Base-by-base conservation (phyloP, 164 flowering plant species). In the Warburgia ugandensis region DNA sequence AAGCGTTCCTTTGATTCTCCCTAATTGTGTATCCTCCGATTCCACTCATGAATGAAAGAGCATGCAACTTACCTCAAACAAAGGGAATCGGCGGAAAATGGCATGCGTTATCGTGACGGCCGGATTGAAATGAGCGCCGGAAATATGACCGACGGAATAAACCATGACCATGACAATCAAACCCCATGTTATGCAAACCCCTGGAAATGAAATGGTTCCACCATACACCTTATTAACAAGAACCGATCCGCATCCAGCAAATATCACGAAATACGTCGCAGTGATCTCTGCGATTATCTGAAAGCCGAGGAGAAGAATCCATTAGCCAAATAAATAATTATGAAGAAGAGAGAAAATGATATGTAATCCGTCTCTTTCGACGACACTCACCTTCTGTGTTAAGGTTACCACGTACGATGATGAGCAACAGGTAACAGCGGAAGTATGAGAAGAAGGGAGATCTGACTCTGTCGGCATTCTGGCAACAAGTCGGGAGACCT, bases 71-170 rank as follows among this genome's bases (percentile, higher is more conserved):
- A 75, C 86, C 70, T 80, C 73, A 60, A 67, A 75, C 77, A 72
- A 80, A 13, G 83, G 83, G 38, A 80, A 80, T 39, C 83, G 56
- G 17, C 67, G 56, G 57, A 70, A 73, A 21, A 77, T 60, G 20
- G 86, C 82, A 22, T 77, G 75, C 33, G 83, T 79, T 39, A 80
- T 55, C 50, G 86, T 77, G 43, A 77, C 77, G 0, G 86, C 77
- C 1, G 85, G 85, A 46, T 79, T 79, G 47, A 79, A 71, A 48
- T 79, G 85, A 9, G 81, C 81, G 11, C 86, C 83, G 20, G 85
- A 79, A 40, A 79, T 73, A 35, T 79, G 85, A n/a, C 82, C 79
- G 6, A 70, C 63, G 5, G 83, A 63, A 56, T 80, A 77, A 9
- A 75, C 69, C 78, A 80, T 61, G 35, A 72, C 80, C 82, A 73